A percentile compares a stretch with the other conserved stretches of the same genome.
phyloP scores from a whole-genome alignment of 1,284 basidiomycete genomes.

The Malassezia japonica region DNA sequence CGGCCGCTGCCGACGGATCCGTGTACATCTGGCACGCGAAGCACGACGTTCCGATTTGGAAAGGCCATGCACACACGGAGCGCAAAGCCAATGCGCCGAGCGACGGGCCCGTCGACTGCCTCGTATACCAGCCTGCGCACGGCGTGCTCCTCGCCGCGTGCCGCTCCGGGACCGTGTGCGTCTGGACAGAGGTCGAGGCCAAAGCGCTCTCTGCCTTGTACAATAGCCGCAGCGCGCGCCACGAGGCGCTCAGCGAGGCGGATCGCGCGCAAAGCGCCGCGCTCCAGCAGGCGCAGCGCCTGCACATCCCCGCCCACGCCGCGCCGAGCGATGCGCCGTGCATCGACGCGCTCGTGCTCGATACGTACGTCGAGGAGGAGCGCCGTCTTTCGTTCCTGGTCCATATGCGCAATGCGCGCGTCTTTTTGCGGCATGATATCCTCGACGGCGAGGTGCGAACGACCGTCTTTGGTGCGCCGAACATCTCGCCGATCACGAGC shows the following conservation, averaged over 20 bases:
- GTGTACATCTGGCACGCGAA: slow-evolving; percentile 36
- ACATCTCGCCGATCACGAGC: slow-evolving; percentile 28
- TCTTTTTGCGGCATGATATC: slow-evolving; percentile 23
- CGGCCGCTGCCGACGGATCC: slow-evolving; percentile 38
- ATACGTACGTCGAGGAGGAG: not conserved
- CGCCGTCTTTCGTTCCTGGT: slow-evolving; percentile 18
- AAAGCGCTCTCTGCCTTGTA: slow-evolving; percentile 23
- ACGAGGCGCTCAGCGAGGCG: not conserved
- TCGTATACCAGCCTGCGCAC: slow-evolving; percentile 29
- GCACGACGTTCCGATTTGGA: slow-evolving; percentile 31
- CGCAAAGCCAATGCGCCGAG: slow-evolving; percentile 4
- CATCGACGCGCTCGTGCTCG: not conserved
- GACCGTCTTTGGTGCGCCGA: slow-evolving; percentile 27
- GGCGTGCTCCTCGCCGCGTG: slow-evolving; percentile 35
- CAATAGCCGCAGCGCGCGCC: not conserved
- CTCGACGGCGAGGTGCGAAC: slow-evolving; percentile 9
- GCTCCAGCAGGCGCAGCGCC: not conserved
- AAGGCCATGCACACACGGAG: slow-evolving; percentile 16
- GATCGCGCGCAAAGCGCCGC: not conserved
- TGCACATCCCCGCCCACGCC: too few species aligned
- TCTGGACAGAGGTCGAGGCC: slow-evolving; percentile 32
- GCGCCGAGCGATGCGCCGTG: not conserved
- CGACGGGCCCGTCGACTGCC: slow-evolving; percentile 13
- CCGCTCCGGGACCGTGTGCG: slow-evolving; percentile 27
- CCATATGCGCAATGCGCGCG: slow-evolving; percentile 22